Conservation (phyloP, 164 flowering plant species). For the Macadamia integrifolia region DNA sequence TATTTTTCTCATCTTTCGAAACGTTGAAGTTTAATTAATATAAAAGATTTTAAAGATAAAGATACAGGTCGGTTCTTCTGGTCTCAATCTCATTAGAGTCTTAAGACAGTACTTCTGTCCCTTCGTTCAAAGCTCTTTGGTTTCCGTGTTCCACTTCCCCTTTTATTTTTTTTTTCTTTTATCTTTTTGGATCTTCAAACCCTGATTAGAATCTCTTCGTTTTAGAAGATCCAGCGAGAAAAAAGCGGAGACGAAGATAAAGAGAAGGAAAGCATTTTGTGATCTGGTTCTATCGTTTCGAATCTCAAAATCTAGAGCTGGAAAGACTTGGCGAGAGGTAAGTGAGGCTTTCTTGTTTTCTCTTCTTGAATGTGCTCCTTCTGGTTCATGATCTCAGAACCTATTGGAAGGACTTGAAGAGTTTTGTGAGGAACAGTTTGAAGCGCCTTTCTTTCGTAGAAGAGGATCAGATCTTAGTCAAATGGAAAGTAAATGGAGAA, state of each 20-base stretch:
- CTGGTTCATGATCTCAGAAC: not conserved
- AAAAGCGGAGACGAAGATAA: not conserved
- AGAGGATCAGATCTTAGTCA: slow-evolving; percentile 1
- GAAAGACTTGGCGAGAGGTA: not conserved
- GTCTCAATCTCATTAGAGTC: not conserved
- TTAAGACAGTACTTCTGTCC: no score
- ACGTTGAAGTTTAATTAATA: not conserved
- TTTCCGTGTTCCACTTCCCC: slow-evolving; percentile 5
- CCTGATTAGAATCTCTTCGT: slow-evolving; percentile 5
- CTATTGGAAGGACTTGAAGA: not conserved
- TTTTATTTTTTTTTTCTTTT: not conserved
- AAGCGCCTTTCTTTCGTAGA: not conserved
- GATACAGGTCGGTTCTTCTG: no score
- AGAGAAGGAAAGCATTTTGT: not conserved
- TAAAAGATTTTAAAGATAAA: not conserved
- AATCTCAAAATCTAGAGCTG: not conserved
- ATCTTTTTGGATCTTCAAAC: not conserved
- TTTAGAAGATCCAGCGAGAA: not conserved
- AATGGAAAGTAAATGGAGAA: slow-evolving; percentile 86
- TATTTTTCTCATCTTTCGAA: not conserved
- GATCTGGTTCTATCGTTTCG: not conserved
- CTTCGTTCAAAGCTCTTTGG: slow-evolving; percentile 8
- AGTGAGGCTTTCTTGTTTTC: not conserved
- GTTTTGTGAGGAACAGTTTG: not conserved
- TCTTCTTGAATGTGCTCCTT: not conserved